Evolutionary conservation across 2,329 filamentous ascomycete genomes (phyloP).

Genomic region (Penicillium sclerotigenum): DNA sequence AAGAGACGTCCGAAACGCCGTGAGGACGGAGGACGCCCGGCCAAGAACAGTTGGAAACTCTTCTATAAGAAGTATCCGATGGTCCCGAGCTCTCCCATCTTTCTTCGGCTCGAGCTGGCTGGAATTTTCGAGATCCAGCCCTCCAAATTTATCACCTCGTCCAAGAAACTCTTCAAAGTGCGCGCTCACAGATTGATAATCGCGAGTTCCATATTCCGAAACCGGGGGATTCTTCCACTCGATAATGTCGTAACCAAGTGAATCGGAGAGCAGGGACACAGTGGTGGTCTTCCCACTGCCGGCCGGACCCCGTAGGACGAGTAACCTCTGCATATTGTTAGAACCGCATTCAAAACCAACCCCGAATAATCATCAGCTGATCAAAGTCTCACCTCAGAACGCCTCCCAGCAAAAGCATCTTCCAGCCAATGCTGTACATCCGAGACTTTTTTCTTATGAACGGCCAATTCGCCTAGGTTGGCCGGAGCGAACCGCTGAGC

Average conservation of each 20-base stretch:
- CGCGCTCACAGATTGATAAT: slow-evolving; percentile 66
- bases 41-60: slow-evolving; percentile 77
- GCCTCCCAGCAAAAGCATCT: slow-evolving; percentile 62
- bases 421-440: slow-evolving; percentile 84
- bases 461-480: slow-evolving; percentile 77
- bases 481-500: slow-evolving; percentile 76
- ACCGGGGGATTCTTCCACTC: slow-evolving; percentile 87
- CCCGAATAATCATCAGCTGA: not conserved
- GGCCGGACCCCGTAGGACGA: slow-evolving; percentile 85
- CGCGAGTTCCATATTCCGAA: slow-evolving; percentile 57
- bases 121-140: slow-evolving; percentile 53
- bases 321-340: slow-evolving; percentile 58
- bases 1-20: slow-evolving; percentile 71
- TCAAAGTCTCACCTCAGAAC: slow-evolving; percentile 36
- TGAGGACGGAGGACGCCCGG: slow-evolving; percentile 61
- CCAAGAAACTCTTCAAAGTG: slow-evolving; percentile 93
- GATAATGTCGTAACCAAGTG: slow-evolving; percentile 72
- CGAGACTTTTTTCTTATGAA: slow-evolving; percentile 89
- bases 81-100: slow-evolving; percentile 27
- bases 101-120: slow-evolving; percentile 3
- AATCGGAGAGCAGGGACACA: slow-evolving; percentile 69
- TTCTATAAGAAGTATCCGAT: slow-evolving; percentile 68
- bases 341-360: slow-evolving; percentile 4
- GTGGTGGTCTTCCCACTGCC: slow-evolving; percentile 93
- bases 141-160: slow-evolving; percentile 74